phyloP scores from a whole-genome alignment of 139 green algal genomes.

The Ettlia oleoabundans region DNA sequence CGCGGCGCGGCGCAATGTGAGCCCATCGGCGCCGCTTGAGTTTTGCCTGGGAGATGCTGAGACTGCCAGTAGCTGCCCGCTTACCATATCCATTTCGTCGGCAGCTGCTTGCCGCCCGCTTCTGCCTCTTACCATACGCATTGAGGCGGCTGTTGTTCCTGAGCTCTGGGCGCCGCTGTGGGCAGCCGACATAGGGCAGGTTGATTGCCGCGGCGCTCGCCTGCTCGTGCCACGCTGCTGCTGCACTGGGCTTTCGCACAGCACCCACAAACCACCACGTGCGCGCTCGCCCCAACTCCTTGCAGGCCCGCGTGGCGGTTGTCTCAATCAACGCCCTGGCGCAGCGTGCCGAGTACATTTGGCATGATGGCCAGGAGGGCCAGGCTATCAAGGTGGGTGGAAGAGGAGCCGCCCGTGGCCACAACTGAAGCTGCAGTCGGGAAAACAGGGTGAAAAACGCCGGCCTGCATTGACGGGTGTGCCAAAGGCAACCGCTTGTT shows the following conservation, averaged over 20 bases:
- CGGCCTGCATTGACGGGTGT: no score
- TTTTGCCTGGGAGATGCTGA: background rate
- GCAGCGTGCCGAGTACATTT: slow-evolving; percentile 80
- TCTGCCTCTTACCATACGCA: no score
- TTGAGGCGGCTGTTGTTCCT: no score
- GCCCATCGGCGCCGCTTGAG: background rate
- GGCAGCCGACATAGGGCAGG: no score
- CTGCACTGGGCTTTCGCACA: background rate
- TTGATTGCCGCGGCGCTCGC: no score
- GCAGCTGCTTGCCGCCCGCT: no score
- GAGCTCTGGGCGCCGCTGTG: no score
- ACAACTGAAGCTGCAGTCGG: background rate
- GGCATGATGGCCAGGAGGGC: slow-evolving; percentile 79
- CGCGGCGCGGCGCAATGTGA: background rate
- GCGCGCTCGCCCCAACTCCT: background rate
- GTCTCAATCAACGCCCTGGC: slow-evolving; percentile 57
- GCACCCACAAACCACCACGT: background rate
- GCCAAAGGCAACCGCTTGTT: no score
- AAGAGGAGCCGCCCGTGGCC: background rate
- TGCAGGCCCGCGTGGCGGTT: slow-evolving; percentile 43
- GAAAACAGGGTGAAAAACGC: background rate
- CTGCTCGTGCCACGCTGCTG: no score
- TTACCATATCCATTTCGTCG: no score
- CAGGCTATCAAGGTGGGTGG: slow-evolving; percentile 25
- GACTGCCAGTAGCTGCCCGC: no score